Base-by-base conservation (phyloP, 2,329 filamentous ascomycete species). In the Colletotrichum sp. region DNA sequence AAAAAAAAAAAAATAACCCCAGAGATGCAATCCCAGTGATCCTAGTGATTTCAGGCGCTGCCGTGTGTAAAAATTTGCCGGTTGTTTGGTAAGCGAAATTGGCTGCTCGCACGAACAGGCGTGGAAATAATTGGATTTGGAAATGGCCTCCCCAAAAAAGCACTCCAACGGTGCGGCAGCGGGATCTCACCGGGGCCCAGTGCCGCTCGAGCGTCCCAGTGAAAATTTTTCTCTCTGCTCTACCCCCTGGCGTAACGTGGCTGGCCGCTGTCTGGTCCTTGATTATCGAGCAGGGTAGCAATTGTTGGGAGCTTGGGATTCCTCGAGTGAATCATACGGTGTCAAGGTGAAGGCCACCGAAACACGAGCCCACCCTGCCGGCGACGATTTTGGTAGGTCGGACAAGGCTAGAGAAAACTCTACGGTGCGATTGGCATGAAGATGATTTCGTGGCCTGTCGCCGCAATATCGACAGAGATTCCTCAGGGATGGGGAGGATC, bases 61-160 rank as follows among this genome's bases (percentile, higher is more conserved):
- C 71, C 70, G 70, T 76, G 64, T 75, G 71, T 32, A 36, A 71
- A 71, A 76, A 63, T 66, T 71, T 71, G 55, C 65, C 75, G 18
- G 71, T 64, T 57, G 52, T 55, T 52, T 32, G 48, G 75, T 71
- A 76, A 76, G 71, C 75, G 75, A 76, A 63, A 76, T 76, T 76
- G 60, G 66, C 32, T 26, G 30, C 55, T 75, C 66, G 67, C 75
- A 71, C 72, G 75, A 63, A 62, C 71, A 62, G 72, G 62, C 52
- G 62, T 67, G 52, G 39, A 62, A 57, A 75, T 74, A 55, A 55
- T 60, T 52, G 59, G 55, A 59, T 67, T 75, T 75, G 71, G 36
- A 34, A 32, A 75, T 75, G 57, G 64, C 74, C 52, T 76, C 66
- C 63, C 32, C 48, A 48, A 68, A 72, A 62, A 62, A 63, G 60